These are phyloP conservation scores for Cutaneotrichosporon mucoides DNA, from an alignment of 1,284 basidiomycete species.

Conservation along the genomic window DNA sequence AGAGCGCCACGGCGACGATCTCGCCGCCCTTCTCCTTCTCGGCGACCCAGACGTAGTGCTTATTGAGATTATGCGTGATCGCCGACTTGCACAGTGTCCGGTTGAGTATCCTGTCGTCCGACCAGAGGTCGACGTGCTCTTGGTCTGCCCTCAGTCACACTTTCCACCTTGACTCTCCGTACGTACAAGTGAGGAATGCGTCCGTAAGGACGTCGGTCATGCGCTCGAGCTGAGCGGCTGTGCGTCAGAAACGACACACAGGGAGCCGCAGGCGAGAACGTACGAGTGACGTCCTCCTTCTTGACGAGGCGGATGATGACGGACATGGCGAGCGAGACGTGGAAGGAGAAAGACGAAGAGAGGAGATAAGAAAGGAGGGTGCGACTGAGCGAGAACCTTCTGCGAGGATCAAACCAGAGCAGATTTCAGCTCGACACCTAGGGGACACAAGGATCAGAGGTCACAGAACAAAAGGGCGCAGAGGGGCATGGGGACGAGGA, in stretches of 20 bases:
- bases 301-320: neutral
- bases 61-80: neutral
- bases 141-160: slow-evolving; percentile 1
- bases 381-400: no score
- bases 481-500: no score
- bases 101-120: neutral
- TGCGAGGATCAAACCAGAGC: no score
- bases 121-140: slow-evolving; percentile 4
- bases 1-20: slow-evolving; percentile 3
- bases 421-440: no score
- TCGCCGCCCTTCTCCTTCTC: neutral
- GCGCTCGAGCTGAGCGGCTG: slow-evolving; percentile 1
- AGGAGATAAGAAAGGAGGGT: no score
- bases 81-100: slow-evolving; percentile 1
- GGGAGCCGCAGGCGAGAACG: neutral
- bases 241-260: neutral
- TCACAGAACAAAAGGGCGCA: no score
- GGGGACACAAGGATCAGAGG: no score
- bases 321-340: no score
- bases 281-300: neutral
- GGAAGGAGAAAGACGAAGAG: no score
- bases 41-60: slow-evolving; percentile 3
- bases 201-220: slow-evolving; percentile 12
- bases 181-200: slow-evolving; percentile 8
- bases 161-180: neutral